Base-by-base conservation (phyloP, 2,329 filamentous ascomycete genomes). In the Leptosphaerulina australis region DNA sequence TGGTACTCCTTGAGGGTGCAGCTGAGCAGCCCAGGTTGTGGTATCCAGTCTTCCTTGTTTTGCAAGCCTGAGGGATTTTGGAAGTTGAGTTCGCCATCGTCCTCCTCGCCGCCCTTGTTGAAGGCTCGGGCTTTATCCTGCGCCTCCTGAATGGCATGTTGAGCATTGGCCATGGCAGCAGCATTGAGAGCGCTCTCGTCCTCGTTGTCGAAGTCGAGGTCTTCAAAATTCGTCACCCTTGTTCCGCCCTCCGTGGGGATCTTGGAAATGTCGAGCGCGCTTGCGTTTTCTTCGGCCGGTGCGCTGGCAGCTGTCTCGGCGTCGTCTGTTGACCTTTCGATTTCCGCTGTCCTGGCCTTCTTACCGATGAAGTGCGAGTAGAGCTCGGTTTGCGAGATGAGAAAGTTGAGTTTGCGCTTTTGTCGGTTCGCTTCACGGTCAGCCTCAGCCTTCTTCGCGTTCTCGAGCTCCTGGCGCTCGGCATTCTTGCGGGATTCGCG, bases 301-400 rank as follows among this genome's bases (percentile, higher is more conserved):
- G 81, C 81, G 26, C 56, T 62, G 0, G 77, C 76, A 15, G 82
- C 81, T 3, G 67, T 60, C 44, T 69, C 67, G 39, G 88, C 86
- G 66, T 92, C 91, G 66, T 94, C 90, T 17, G 91, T 94, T 38
- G 90, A 93, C 52, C 88, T 83, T 76, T 99, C 92, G 37, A 96
- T 91, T 69, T 97, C 92, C 62, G 94, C 88, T 1, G 93, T 97
- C 78, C 96, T 96, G 76, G 97, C 96, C 80, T 99, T 99, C 79
- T 96, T 96, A 72, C 94, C 93, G 65, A 99, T 97, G 75, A 99
- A 99, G 80, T 99, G 94, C 31, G 93, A 97, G 79, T 99, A 99
- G 40, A 99, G 82, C 72, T 99, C 94, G 0, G 94, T 99, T 77
- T 99, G 94, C 1, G 93, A 97, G 73, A 99, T 99, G 58, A 99